Conservation (phyloP, 2,329 filamentous ascomycete species). For the Endothia cerciana region DNA sequence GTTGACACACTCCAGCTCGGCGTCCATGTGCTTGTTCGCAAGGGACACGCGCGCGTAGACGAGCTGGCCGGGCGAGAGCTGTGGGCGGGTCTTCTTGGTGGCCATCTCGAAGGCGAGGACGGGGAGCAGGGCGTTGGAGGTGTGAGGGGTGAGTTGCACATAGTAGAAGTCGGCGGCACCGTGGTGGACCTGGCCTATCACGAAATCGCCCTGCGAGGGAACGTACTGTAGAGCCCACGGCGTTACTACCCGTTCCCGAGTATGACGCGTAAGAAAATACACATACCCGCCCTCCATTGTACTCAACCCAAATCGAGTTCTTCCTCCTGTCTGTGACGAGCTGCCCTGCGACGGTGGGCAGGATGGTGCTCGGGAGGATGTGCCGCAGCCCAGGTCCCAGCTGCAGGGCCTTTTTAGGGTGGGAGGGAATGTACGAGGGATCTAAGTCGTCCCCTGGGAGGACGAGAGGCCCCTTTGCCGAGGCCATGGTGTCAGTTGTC, state of each 20-base stretch:
- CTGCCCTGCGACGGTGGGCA: slow-evolving; percentile 69
- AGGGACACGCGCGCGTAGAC: slow-evolving; percentile 86
- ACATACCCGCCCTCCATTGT: slow-evolving; percentile 68
- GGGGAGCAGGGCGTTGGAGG: slow-evolving; percentile 70
- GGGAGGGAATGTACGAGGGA: slow-evolving; percentile 65
- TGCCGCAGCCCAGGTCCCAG: slow-evolving; percentile 84
- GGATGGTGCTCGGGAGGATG: slow-evolving; percentile 74
- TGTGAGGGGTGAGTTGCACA: slow-evolving; percentile 72
- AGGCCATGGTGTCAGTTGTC: slow-evolving; percentile 52
- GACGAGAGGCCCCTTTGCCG: slow-evolving; percentile 61
- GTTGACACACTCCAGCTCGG: slow-evolving; percentile 86
- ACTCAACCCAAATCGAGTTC: slow-evolving; percentile 79
- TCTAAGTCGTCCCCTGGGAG: slow-evolving; percentile 82
- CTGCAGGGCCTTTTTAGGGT: slow-evolving; percentile 72
- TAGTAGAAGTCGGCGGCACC: slow-evolving; percentile 78
- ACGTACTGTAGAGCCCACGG: slow-evolving; percentile 64
- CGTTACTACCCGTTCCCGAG: slow-evolving; percentile 35
- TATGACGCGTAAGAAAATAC: slow-evolving; percentile 49
- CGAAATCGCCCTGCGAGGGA: slow-evolving; percentile 79
- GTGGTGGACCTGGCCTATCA: slow-evolving; percentile 84
- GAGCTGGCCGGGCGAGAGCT: slow-evolving; percentile 73
- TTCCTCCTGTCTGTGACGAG: slow-evolving; percentile 71
- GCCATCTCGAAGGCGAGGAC: slow-evolving; percentile 93
- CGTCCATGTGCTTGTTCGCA: slow-evolving; percentile 79
- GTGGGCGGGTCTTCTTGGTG: slow-evolving; percentile 87